phyloP scores from a whole-genome alignment of 208 protist species.

The Acanthamoeba castellanii region DNA sequence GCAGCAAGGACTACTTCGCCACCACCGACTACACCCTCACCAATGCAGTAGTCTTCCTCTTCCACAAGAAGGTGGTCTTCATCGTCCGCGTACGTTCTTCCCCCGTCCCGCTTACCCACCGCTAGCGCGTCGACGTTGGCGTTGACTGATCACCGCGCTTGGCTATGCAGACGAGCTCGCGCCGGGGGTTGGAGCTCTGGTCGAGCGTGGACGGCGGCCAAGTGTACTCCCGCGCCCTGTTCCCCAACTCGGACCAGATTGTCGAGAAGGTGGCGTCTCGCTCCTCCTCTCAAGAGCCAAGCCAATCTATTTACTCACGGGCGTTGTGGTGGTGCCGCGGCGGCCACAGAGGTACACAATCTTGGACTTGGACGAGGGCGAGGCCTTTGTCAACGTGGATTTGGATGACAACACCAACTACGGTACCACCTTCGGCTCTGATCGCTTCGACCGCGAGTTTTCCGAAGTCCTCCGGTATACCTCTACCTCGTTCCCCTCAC shows the following conservation, averaged over 20 bases:
- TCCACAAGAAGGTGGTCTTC: slow-evolving; percentile 39
- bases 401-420: not conserved
- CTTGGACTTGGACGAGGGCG: not conserved
- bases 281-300: not conserved
- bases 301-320: not conserved
- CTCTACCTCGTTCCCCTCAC: not conserved
- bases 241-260: not conserved
- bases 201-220: slow-evolving; percentile 45
- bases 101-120: not conserved
- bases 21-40: slow-evolving; percentile 17
- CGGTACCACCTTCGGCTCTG: slow-evolving; percentile 25
- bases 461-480: not conserved
- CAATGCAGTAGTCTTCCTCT: not conserved
- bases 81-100: not conserved
- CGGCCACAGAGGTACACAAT: slow-evolving; percentile 32
- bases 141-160: not conserved
- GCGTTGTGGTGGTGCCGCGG: not conserved
- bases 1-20: slow-evolving; percentile 27
- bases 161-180: not conserved
- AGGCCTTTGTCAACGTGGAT: slow-evolving; percentile 53
- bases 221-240: not conserved
- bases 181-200: not conserved
- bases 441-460: slow-evolving; percentile 25
- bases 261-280: not conserved
- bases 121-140: not conserved